A percentile compares a stretch with the other conserved stretches of the same genome.
These are phyloP conservation scores for Mycogone perniciosa DNA, from an alignment of 2,329 filamentous ascomycete genomes.

Conservation along the genomic window DNA sequence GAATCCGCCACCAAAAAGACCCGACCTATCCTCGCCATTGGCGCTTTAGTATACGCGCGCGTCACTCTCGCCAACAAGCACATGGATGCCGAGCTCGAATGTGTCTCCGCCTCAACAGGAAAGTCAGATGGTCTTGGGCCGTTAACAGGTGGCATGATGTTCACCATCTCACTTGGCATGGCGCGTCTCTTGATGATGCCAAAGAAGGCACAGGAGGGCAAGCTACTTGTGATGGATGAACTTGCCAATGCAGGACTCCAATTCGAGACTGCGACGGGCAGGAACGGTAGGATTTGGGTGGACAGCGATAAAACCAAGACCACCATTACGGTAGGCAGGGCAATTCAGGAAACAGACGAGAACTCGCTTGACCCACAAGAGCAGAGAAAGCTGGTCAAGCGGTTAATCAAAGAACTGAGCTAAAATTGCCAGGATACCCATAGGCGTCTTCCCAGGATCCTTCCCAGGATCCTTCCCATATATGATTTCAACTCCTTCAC, in stretches of 20 bases:
- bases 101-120: constrained; percentile 77
- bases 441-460: neutral
- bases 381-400: constrained; percentile 65
- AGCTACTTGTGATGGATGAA: constrained; percentile 70
- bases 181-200: constrained; percentile 70
- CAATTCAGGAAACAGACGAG: constrained; percentile 72
- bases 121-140: constrained; percentile 85
- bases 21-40: constrained; percentile 66
- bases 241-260: constrained; percentile 68
- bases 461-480: neutral
- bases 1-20: constrained; percentile 91
- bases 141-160: constrained; percentile 79
- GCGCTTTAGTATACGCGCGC: constrained; percentile 83
- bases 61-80: constrained; percentile 71
- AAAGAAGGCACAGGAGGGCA: constrained; percentile 54
- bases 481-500: neutral
- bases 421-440: neutral
- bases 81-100: constrained; percentile 86
- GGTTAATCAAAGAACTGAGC: constrained; percentile 49
- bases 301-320: constrained; percentile 68
- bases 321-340: constrained; percentile 71
- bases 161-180: constrained; percentile 71
- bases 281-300: constrained; percentile 91
- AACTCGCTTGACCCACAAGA: constrained; percentile 54
- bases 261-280: constrained; percentile 89